phyloP scores from a whole-genome alignment of 2,329 filamentous ascomycete genomes.

The Sphaerulina vaccinii region DNA sequence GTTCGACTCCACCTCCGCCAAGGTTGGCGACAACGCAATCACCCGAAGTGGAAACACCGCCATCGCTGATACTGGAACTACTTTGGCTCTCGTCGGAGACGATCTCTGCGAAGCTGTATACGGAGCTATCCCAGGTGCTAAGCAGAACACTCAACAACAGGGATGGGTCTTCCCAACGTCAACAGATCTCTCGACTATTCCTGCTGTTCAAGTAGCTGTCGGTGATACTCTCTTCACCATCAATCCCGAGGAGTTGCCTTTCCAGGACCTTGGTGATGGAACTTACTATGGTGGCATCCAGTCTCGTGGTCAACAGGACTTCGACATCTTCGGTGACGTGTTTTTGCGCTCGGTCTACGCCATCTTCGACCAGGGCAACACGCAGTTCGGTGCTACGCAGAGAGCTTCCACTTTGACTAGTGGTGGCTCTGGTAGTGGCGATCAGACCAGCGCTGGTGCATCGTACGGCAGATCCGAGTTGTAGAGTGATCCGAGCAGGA shows the following conservation, averaged over 20 bases:
- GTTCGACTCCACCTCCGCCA: conserved; percentile 58
- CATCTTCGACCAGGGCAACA: conserved; percentile 62
- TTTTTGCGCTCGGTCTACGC: conserved; percentile 66
- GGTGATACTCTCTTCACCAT: conserved; percentile 61
- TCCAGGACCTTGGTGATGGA: conserved; percentile 55
- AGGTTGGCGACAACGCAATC: conserved; percentile 41
- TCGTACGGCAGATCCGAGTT: not conserved
- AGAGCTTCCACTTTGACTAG: conserved; percentile 18
- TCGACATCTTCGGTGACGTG: conserved; percentile 64
- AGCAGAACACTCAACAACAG: conserved; percentile 22
- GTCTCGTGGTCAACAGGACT: conserved; percentile 56
- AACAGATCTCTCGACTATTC: conserved; percentile 55
- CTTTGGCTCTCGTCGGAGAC: conserved; percentile 65
- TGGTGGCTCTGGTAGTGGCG: not conserved
- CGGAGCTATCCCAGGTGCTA: conserved; percentile 59
- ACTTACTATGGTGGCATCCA: conserved; percentile 66
- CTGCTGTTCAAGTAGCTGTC: conserved; percentile 62
- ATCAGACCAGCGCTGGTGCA: not conserved
- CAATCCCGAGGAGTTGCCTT: conserved; percentile 63
- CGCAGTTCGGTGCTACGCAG: conserved; percentile 59
- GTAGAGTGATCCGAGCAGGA: not conserved
- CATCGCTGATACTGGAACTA: conserved; percentile 70
- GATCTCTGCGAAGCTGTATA: conserved; percentile 62
- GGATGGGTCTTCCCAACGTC: conserved; percentile 63
- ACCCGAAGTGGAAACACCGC: conserved; percentile 62